Percentiles rank a stretch among this genome's conserved stretches.
phyloP scores from a whole-genome alignment of 305 asterid species.

The Withania somnifera region DNA sequence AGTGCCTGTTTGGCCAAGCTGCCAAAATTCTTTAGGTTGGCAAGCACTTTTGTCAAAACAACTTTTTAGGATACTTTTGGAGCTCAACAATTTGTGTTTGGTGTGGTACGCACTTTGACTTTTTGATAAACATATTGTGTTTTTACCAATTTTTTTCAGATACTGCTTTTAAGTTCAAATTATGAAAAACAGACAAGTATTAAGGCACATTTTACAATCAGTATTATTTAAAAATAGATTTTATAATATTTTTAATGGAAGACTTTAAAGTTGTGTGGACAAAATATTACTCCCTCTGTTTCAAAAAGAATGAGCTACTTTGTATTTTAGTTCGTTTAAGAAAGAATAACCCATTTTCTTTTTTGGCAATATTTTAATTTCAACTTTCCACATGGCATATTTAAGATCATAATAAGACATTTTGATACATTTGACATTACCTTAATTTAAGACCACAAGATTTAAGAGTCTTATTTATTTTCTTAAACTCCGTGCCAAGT shows the following conservation, averaged over 20 bases:
- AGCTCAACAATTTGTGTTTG: neutral
- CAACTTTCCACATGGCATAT: too few relatives aligned
- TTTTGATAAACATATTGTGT: neutral
- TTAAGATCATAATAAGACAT: too few relatives aligned
- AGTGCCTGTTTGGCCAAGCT: neutral
- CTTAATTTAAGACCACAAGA: too few relatives aligned
- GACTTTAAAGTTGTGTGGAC: neutral
- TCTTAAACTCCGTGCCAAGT: too few relatives aligned
- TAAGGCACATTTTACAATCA: neutral
- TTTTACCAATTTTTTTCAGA: neutral
- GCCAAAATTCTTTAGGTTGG: neutral
- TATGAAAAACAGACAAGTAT: neutral
- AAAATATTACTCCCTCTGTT: neutral
- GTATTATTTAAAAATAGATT: neutral
- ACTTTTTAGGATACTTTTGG: neutral
- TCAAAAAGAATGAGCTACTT: too few relatives aligned
- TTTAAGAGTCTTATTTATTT: too few relatives aligned
- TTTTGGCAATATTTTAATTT: too few relatives aligned
- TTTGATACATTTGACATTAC: too few relatives aligned
- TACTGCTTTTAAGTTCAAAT: neutral
- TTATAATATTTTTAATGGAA: neutral
- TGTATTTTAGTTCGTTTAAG: too few relatives aligned
- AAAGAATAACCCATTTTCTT: too few relatives aligned
- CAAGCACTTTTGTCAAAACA: neutral
- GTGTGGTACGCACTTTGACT: neutral